Evolutionary conservation across 2,329 filamentous ascomycete genomes (phyloP).

Genomic region (Colletotrichum sidae): DNA sequence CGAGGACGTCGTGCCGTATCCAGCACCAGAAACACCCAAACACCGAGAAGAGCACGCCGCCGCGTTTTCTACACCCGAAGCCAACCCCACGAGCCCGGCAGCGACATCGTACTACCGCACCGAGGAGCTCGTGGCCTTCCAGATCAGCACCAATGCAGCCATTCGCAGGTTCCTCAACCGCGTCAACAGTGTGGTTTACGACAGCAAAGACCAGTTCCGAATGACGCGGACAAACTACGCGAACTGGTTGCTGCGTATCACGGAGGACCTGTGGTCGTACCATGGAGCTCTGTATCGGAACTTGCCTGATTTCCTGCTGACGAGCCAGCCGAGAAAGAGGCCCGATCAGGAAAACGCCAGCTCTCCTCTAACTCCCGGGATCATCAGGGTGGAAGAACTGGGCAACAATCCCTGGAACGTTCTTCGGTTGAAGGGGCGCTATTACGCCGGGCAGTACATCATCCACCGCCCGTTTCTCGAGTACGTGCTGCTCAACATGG

Average conservation of each 20-base stretch:
- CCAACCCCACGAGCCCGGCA: not conserved
- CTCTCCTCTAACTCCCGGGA: slow-evolving; percentile 26
- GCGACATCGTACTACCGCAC: slow-evolving; percentile 6
- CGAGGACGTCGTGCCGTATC: slow-evolving; percentile 44
- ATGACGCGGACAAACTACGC: slow-evolving; percentile 40
- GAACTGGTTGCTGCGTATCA: slow-evolving; percentile 43
- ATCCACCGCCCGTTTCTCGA: slow-evolving; percentile 47
- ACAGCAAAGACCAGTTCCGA: slow-evolving; percentile 42
- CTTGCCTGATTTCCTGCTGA: slow-evolving; percentile 42
- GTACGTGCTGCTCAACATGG: slow-evolving; percentile 43
- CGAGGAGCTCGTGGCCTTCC: slow-evolving; percentile 45
- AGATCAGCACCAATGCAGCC: slow-evolving; percentile 46
- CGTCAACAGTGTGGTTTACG: slow-evolving; percentile 45
- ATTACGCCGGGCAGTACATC: slow-evolving; percentile 46
- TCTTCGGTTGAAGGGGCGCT: slow-evolving; percentile 43
- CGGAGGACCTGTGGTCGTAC: slow-evolving; percentile 43
- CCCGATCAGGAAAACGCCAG: slow-evolving; percentile 3
- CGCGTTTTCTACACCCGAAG: not conserved
- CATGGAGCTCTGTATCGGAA: slow-evolving; percentile 44
- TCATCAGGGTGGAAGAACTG: slow-evolving; percentile 30
- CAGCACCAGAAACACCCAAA: slow-evolving; percentile 18
- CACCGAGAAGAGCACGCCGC: slow-evolving; percentile 2
- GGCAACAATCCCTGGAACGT: slow-evolving; percentile 48
- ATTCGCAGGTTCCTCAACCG: slow-evolving; percentile 46
- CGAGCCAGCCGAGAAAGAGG: slow-evolving; percentile 23